Conservation (phyloP, 768 basidiomycete genomes). For the Collybia mongolica region DNA sequence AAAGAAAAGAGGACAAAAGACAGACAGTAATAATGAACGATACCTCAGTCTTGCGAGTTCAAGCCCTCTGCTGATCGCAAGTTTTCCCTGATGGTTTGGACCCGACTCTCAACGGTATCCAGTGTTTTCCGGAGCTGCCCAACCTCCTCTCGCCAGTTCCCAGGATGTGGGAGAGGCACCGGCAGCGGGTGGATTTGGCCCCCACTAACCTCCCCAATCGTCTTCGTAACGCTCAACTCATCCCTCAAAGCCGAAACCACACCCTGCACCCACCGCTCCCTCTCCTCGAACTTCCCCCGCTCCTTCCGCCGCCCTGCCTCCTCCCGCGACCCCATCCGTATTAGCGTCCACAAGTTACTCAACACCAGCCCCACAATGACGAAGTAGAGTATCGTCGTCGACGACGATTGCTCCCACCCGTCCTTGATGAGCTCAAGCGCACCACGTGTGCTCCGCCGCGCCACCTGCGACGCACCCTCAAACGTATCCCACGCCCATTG, state of each 20-base stretch:
- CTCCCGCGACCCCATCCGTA: constrained; percentile 38
- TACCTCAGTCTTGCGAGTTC: constrained; percentile 9
- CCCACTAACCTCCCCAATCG: constrained; percentile 8
- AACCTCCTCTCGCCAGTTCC: constrained; percentile 44
- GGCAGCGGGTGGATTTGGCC: constrained; percentile 1
- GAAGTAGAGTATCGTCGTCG: constrained; percentile 69
- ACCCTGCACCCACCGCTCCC: constrained; percentile 73
- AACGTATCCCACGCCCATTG: constrained; percentile 92
- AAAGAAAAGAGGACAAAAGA: background rate
- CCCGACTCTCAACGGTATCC: constrained; percentile 57
- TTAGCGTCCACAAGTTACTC: constrained; percentile 72
- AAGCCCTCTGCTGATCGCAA: constrained; percentile 18
- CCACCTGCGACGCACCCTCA: constrained; percentile 74
- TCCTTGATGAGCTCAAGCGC: constrained; percentile 78
- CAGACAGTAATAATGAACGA: background rate
- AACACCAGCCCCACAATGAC: constrained; percentile 71
- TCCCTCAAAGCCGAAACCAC: constrained; percentile 74
- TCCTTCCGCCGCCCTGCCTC: constrained; percentile 46
- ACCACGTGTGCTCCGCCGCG: constrained; percentile 63
- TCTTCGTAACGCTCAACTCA: constrained; percentile 54
- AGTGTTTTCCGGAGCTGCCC: constrained; percentile 46
- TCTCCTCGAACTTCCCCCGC: constrained; percentile 58
- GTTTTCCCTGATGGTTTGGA: constrained; percentile 44
- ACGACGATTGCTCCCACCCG: constrained; percentile 75
- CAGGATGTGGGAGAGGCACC: constrained; percentile 8